Conservation (phyloP, 495 filamentous ascomycete species). For the Tuber magnatum region DNA sequence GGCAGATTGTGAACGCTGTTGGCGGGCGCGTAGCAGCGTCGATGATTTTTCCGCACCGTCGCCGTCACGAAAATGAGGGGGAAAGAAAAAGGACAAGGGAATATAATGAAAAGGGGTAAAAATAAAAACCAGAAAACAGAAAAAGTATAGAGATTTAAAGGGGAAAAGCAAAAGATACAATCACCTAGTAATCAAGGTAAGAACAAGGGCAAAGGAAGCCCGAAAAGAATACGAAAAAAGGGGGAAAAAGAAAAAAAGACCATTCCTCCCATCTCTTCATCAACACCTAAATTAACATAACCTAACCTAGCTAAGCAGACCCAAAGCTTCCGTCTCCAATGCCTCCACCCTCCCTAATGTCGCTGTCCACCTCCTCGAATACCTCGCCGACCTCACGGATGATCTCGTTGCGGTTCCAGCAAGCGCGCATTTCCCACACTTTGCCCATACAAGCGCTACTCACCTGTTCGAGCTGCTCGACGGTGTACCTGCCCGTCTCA, state of each 20-base stretch:
- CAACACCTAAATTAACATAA: slow-evolving; percentile 10
- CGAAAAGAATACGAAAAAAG: neutral
- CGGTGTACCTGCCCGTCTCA: slow-evolving; percentile 61
- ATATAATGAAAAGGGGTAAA: too few relatives aligned
- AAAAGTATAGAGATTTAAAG: slow-evolving; percentile 10
- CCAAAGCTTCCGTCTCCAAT: slow-evolving; percentile 18
- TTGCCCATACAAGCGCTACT: slow-evolving; percentile 83
- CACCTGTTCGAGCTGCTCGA: slow-evolving; percentile 93
- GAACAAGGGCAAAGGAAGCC: slow-evolving; percentile 13
- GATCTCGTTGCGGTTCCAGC: slow-evolving; percentile 74
- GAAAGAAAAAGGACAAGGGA: slow-evolving; percentile 2
- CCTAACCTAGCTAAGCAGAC: slow-evolving; percentile 10
- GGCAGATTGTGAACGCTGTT: neutral
- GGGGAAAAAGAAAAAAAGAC: slow-evolving; percentile 9
- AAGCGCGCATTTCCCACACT: slow-evolving; percentile 67
- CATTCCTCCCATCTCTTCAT: slow-evolving; percentile 3
- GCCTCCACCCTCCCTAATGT: slow-evolving; percentile 65
- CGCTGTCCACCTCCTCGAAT: slow-evolving; percentile 73
- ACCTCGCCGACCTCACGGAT: slow-evolving; percentile 53
- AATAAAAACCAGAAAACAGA: too few relatives aligned
- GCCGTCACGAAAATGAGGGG: neutral
- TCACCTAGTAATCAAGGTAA: slow-evolving; percentile 13
- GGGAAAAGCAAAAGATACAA: slow-evolving; percentile 8
- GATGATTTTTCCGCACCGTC: neutral
- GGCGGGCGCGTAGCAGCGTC: neutral